Base-by-base conservation (phyloP, 768 basidiomycete species). In the Termitomyces eurrhizus region DNA sequence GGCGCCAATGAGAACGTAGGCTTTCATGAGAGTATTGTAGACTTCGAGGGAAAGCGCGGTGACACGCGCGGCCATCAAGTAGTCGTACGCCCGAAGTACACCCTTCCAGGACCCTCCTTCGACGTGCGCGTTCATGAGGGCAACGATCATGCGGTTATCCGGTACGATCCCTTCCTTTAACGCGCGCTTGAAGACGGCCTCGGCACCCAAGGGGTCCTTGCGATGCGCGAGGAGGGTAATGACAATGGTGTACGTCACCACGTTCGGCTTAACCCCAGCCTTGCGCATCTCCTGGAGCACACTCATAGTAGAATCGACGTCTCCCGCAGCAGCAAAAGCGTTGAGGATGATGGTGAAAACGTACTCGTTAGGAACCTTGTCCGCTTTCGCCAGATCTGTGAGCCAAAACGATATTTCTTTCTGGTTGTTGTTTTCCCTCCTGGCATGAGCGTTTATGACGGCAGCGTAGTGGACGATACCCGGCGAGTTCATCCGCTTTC, bases 51-150 rank as follows among this genome's bases (percentile, higher is more conserved):
- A 76, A 42, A 86, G 74, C 70, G 45, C 75, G 69, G 57, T 75
- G 72, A 57, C 65, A 52, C 12, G 69, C 67, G 33, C 76, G 69
- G 39, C 74, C 65, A 41, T 73, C 71, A 49, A 92, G 64, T 82
- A 85, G 64, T 88, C 83, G 67, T 89, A 96, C 13, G 85, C 75
- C 26, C 82, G 79, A 59, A 93, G 79, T 21, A 88, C 92, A 29
- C 86, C 86, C 49, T 75, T 71, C 92, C 93, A 97, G 12, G 87
- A 85, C 2, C 89, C 91, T 2, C 86, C 80, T 67, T 91, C 86
- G 52, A 92, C 88, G 67, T 95, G 85, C 0, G 89, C 93, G 66
- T 91, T 85, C 86, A 98, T 86, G 52, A 96, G 71, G 7, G 88
- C 74, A 14, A 83, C 80, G 64, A 87, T 76, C 87, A 93, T 87